Base-by-base conservation (phyloP, 1,139 yeast species). In the Pichia sp. region DNA sequence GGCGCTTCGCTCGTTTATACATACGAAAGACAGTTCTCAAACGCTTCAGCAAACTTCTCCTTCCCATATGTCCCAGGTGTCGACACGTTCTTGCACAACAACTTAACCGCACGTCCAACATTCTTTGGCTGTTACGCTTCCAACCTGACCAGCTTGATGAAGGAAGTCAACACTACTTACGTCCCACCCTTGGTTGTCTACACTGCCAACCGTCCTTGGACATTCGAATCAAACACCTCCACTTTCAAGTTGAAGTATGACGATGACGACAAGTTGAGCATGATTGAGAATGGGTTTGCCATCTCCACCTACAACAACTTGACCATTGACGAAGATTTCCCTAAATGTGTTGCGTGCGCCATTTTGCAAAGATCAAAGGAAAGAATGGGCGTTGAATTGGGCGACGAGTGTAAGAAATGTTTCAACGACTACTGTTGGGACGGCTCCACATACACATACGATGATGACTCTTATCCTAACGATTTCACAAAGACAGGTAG, bases 41-140 rank as follows among this genome's bases (percentile, higher is more conserved):
- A 67, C 4, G 85, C 82, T 67, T 90, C 86, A 26, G 79, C 82
- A 61, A 81, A 81, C 45, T 80, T 87, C 34, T 72, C 83, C 3
- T 88, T 88, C 79, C 97, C 97, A 36, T 83, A 86, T 63, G 95
- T 90, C 53, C 97, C 97, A n/a, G 92, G 82, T 67, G 70, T 68
- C 29, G 73, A 77, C 49, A 79, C 95, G 0, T 88, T 90, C 68
- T 65, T 84, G 49, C 77, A 77, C 59, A 65, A 74, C 57, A 87
- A 87, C 59, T 72, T 86, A 58, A 81, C 87, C 10, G 73, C 82
- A 6, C 80, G 70, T 63, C 95, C 97, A 55, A 77, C 89, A 0
- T 90, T 90, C 73, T 90, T 90, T 66, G 97, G 97, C 47, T 90
- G 97, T 72, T 81, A 87, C 66, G 80, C 88, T 13, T 66, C 71